Evolutionary conservation across 2,329 filamentous ascomycete genomes (phyloP), one percentile per base, ranked within the genome.

Genomic region (Fusarium nematophilum): DNA sequence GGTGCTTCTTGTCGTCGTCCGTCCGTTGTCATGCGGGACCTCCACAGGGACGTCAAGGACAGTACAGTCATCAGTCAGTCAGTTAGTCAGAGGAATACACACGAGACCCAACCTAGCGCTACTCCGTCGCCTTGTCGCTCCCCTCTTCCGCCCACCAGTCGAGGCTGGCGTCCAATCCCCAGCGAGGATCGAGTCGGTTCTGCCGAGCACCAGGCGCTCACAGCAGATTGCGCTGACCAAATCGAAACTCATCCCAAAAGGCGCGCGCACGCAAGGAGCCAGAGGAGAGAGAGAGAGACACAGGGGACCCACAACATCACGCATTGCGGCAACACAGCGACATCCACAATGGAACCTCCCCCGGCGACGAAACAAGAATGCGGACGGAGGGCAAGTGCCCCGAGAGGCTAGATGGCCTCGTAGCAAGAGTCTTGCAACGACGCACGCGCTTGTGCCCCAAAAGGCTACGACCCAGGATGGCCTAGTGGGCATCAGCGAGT

Each of bases 211-310:
- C 30, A 23, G 47, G 36, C 42, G n/a, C 39, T 37, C 25, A 18
- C 17, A 27, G 46, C 42, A 63, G 59, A 58, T 58, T 60, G 49
- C 59, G 59, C 44, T 54, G 53, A 53, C 47, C 53, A 57, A 55
- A 51, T 47, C 34, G 40, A 57, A 53, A 46, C 48, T 14, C 27
- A 29, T 13, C 34, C 40, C 29, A 46, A 51, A 37, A 43, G 37
- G 38, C n/a, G n/a, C 43, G 30, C 15, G 55, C 18, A 42, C 47
- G 17, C 39, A 57, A 26, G 10, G 7, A 15, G 18, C 5, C 9
- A 23, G 7, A 10, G 10, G 11, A 33, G 29, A 44, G 36, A 10
- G 13, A 21, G 26, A 34, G 3, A 37, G 45, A 21, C n/a, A n/a
- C n/a, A n/a, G n/a, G n/a, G n/a, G 46, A 25, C 48, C 42, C 48